Conservation (phyloP, 352 stramenopile genomes). For the Phytophthora citrophthora region DNA sequence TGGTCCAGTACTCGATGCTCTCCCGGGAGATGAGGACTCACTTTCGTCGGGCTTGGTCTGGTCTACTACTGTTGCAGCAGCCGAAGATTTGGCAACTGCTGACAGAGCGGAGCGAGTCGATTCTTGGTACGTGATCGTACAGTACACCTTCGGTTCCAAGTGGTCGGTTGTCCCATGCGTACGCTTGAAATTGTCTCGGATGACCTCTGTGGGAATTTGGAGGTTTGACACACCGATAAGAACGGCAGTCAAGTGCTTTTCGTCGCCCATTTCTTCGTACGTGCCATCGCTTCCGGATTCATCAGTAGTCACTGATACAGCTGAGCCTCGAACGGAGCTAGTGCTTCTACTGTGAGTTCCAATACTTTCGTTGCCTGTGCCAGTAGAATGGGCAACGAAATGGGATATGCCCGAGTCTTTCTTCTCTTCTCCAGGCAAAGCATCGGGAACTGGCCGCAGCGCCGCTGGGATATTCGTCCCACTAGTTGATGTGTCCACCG, state of each 20-base stretch:
- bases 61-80: slow-evolving; percentile 8
- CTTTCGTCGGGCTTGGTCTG: slow-evolving; percentile 22
- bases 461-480: slow-evolving; percentile 40
- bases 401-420: slow-evolving; percentile 33
- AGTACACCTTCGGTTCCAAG: slow-evolving; percentile 78
- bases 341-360: slow-evolving; percentile 20
- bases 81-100: slow-evolving; percentile 59
- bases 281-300: slow-evolving; percentile 66
- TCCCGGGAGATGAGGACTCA: slow-evolving; percentile 5
- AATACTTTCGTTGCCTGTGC: slow-evolving; percentile 24
- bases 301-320: slow-evolving; percentile 68
- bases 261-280: slow-evolving; percentile 68
- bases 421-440: slow-evolving; percentile 31
- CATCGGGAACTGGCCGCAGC: slow-evolving; percentile 23
- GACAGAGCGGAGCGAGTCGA: slow-evolving; percentile 79
- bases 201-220: slow-evolving; percentile 50
- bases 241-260: slow-evolving; percentile 76
- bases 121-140: slow-evolving; percentile 79
- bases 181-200: slow-evolving; percentile 47
- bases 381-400: slow-evolving; percentile 22
- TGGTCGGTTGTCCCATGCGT: slow-evolving; percentile 33
- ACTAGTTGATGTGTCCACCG: slow-evolving; percentile 73
- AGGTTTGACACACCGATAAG: slow-evolving; percentile 80
- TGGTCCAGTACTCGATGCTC: slow-evolving; percentile 9
- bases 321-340: slow-evolving; percentile 34